These are phyloP conservation scores for Phylloporus rhodoxanthus DNA, from an alignment of 768 basidiomycete species.

Conservation along the genomic window DNA sequence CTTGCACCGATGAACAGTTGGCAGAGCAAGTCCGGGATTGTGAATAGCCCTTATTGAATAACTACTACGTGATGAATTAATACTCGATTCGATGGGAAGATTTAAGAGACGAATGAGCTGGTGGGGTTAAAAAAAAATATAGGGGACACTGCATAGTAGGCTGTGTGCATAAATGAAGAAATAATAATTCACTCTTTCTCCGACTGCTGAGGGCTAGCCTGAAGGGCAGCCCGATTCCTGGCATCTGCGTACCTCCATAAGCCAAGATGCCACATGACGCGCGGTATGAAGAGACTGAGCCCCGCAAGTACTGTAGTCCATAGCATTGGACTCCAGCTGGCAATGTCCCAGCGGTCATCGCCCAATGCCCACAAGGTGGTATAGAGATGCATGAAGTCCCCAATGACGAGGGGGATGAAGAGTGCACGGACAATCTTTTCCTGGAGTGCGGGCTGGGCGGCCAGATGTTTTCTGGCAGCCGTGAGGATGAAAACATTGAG, in stretches of 20 bases:
- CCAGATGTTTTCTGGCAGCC: slow-evolving; percentile 55
- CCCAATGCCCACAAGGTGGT: slow-evolving; percentile 73
- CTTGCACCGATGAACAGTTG: slow-evolving; percentile 43
- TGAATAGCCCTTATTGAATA: slow-evolving; percentile 56
- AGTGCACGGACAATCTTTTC: slow-evolving; percentile 64
- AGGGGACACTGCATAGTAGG: not conserved
- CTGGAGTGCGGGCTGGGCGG: slow-evolving; percentile 54
- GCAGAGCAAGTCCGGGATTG: slow-evolving; percentile 56
- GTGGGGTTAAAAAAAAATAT: too few relatives aligned
- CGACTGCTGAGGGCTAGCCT: not conserved
- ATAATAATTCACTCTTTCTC: slow-evolving; percentile 19
- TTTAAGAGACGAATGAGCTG: not conserved
- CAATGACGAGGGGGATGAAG: slow-evolving; percentile 61
- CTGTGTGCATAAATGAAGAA: slow-evolving; percentile 9
- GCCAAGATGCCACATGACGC: slow-evolving; percentile 70
- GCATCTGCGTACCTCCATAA: slow-evolving; percentile 66
- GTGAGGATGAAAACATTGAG: slow-evolving; percentile 64
- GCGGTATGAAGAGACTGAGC: slow-evolving; percentile 59
- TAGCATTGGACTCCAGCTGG: slow-evolving; percentile 62
- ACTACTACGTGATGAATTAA: not conserved
- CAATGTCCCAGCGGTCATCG: slow-evolving; percentile 58
- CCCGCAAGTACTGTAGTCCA: slow-evolving; percentile 64
- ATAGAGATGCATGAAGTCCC: slow-evolving; percentile 60
- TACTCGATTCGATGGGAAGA: not conserved
- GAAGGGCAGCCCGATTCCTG: slow-evolving; percentile 41